These are phyloP conservation scores for Aspergillus tubingensis DNA, from an alignment of 2,329 filamentous ascomycete genomes.

Conservation along the genomic window DNA sequence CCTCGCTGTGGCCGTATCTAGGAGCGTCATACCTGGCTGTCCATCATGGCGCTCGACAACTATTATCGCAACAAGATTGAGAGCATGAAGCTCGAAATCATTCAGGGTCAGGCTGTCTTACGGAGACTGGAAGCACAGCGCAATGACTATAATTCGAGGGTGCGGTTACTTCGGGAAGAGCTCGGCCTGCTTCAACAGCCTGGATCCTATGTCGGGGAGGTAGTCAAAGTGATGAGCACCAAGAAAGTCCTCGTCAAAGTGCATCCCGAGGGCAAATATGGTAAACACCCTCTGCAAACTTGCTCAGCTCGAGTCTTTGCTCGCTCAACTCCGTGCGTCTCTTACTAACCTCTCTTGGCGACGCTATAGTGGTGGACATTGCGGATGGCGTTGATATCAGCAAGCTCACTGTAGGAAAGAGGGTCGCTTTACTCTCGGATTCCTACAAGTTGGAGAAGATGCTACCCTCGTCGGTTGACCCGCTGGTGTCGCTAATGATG, in stretches of 20 bases:
- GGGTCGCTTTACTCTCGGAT: conserved; percentile 93
- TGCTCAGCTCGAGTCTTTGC: background rate
- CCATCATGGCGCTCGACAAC: conserved; percentile 95
- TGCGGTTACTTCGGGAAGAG: conserved; percentile 91
- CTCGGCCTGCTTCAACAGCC: conserved; percentile 94
- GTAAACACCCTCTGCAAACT: conserved; percentile 54
- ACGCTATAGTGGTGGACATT: conserved; percentile 79
- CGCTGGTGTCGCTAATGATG: conserved; percentile 99
- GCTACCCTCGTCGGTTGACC: conserved; percentile 95
- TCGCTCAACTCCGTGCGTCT: background rate
- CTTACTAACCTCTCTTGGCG: conserved; percentile 12
- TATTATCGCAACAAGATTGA: conserved; percentile 99
- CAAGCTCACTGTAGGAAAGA: conserved; percentile 96
- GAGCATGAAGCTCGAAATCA: conserved; percentile 99
- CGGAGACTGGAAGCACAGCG: conserved; percentile 94
- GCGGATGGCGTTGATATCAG: conserved; percentile 89
- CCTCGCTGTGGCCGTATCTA: conserved; percentile 13
- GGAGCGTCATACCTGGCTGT: conserved; percentile 32
- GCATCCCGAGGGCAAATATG: conserved; percentile 99
- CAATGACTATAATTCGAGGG: conserved; percentile 98
- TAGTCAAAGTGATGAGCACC: conserved; percentile 99
- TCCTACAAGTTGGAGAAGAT: conserved; percentile 99
- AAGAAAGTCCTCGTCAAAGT: conserved; percentile 99
- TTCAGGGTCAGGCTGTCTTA: conserved; percentile 94
- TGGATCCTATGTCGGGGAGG: conserved; percentile 96